Evolutionary conservation across 2,329 filamentous ascomycete species (phyloP), one percentile per base, ranked within the genome.

Genomic region (Venturiaceae sp.): DNA sequence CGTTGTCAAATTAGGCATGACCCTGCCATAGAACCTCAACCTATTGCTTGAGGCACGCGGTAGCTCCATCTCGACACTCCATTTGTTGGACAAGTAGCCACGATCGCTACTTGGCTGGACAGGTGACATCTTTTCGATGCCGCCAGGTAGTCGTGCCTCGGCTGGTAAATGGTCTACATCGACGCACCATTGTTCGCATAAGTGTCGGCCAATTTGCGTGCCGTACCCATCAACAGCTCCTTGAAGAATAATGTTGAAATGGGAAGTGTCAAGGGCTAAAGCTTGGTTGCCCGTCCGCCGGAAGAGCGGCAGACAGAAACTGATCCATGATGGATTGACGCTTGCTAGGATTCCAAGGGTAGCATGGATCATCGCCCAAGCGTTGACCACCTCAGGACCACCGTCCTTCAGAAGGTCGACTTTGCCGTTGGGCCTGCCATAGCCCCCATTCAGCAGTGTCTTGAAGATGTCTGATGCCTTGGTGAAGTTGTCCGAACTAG

Each of bases 161-260:
- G 41, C n/a, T 3, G 44, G 44, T 6, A 50, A 16, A 16, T 50
- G 16, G 16, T 13, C 23, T 9, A 58, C 30, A 11, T 61, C 61
- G 16, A 56, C 36, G 56, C 75, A 79, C 75, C 80, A 83, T 36
- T 67, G 68, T 9, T 76, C 66, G 58, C 80, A 78, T 34, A 83
- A 63, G 3, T 64, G 68, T 59, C 71, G 75, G 60, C 79, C 84
- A 34, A 71, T 71, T 9, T 62, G 58, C 59, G 75, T 78, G 57
- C 78, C 79, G 52, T 77, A 74, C 0, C 71, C 71, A 30, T 77
- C 74, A 2, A 81, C 76, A 8, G 84, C 71, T n/a, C 78, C 80
- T 46, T 76, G 71, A 6, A 87, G 76, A 6, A 83, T 61, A 19
- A 66, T 64, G 61, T 83, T 78, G 72, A 84, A 83, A 5, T 77